Evolutionary conservation across 83 land plant species (phyloP), one percentile per base, ranked within the genome.

Genomic region (Diphasiastrum complanatum): DNA sequence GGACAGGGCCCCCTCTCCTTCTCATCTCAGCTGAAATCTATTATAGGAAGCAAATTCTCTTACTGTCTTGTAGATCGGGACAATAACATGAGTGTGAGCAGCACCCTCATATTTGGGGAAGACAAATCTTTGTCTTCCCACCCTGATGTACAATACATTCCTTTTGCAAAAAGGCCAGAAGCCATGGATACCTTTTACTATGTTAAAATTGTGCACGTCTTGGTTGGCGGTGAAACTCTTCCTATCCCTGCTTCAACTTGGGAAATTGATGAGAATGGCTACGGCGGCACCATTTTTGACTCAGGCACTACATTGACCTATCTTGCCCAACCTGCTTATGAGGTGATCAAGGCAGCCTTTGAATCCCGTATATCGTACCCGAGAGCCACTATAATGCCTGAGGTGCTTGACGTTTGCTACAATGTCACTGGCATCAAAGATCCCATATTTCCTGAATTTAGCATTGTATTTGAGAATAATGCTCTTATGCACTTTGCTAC

Each of bases 301-400:
- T 84, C 90, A 1, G 97, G 97, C 11, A 91, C 97, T 27, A 85
- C 97, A 1, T 77, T 91, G 4, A 87, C 81, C 27, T 85, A 81
- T 19, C 70, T 91, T 30, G 63, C 76, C 4, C 75, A 82, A 12
- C 77, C 84, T 4, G 95, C 90, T 1, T 82, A 87, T 61, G 45
- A 50, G 5, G 23, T 57, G 8, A 71, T 87, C 12, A 71, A 58
- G 43, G 80, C 76, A 2, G 85, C 89, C 5, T 82, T 91, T 61
- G 66, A 64, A 24, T 64, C 51, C 34, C 70, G 69, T 50, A 65
- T 79, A 19, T 32, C 51, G 22, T 32, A 36, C 4, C 78, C 75
- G 28, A 66, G 67, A 0, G 37, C 60, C 3, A 66, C 71, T 18
- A 27, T 59, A 1, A 75, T 69, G 0, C 60, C 76, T 55, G 66